phyloP scores from a whole-genome alignment of 495 filamentous ascomycete species.

The Talaromyces proteolyticus region DNA sequence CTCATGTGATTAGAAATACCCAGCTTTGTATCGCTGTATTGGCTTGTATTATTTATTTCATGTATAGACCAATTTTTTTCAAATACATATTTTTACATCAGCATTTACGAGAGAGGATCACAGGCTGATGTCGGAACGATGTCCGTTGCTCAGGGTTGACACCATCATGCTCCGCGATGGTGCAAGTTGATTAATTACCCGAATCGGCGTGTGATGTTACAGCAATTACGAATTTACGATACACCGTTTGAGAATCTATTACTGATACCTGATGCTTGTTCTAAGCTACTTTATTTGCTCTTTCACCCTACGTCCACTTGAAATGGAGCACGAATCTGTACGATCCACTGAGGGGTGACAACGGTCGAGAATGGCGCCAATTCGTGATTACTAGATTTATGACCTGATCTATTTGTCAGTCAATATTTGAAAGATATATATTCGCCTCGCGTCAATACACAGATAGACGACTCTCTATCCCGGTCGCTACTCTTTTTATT shows the following conservation, averaged over 20 bases:
- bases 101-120: no score
- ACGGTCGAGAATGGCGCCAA: neutral
- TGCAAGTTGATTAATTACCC: neutral
- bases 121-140: neutral
- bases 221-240: neutral
- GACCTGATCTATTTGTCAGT: neutral
- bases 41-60: neutral
- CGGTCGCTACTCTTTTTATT: no score
- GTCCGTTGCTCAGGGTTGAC: neutral
- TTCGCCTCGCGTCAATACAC: neutral
- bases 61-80: neutral
- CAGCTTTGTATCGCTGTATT: neutral
- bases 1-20: neutral
- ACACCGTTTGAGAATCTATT: neutral
- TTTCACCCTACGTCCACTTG: no score
- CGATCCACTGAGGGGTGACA: conserved; percentile 2
- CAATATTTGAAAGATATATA: neutral
- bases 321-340: neutral
- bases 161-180: neutral
- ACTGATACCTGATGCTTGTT: no score
- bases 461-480: neutral
- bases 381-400: neutral
- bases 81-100: neutral
- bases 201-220: neutral
- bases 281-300: no score